These are phyloP conservation scores for Backusella sp. DNA, from an alignment of 192 early-diverging fungal genomes.

Conservation along the genomic window DNA sequence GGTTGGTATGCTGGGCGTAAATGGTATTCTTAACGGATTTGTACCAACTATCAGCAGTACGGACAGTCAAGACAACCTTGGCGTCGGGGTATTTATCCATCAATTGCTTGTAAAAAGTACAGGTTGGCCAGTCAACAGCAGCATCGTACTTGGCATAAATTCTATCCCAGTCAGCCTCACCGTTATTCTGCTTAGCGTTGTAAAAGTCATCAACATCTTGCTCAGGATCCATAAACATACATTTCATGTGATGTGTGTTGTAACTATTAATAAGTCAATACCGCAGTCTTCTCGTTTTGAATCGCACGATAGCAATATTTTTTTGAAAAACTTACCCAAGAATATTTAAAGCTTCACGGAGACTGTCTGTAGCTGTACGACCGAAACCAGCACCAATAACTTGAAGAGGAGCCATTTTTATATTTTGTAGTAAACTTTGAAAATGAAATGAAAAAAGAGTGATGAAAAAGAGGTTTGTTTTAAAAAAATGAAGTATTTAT, in stretches of 20 bases:
- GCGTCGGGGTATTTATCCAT: constrained; percentile 26
- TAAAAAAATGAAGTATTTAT: not conserved
- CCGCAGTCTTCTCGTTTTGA: not conserved
- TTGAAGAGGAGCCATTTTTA: constrained; percentile 17
- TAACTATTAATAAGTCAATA: constrained; percentile 2
- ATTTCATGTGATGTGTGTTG: constrained; percentile 14
- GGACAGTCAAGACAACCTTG: constrained; percentile 20
- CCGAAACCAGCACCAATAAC: constrained; percentile 26
- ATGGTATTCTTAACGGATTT: constrained; percentile 12
- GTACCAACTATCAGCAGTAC: constrained; percentile 26
- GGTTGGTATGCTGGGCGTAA: not conserved
- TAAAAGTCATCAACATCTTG: constrained; percentile 2
- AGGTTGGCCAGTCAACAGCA: constrained; percentile 27
- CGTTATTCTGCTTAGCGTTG: not conserved
- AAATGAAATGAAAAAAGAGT: not conserved
- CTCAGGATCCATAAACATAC: not conserved
- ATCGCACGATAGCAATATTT: not conserved
- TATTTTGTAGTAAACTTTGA: not conserved
- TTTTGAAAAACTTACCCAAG: constrained; percentile 4
- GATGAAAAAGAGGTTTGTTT: not conserved
- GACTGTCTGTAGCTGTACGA: constrained; percentile 24
- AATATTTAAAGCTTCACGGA: constrained; percentile 16
- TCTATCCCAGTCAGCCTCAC: constrained; percentile 22
- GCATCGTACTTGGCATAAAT: constrained; percentile 15
- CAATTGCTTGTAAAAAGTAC: constrained; percentile 21